Conservation (phyloP, 805 yeast genomes). For the Saccharomycodes ludwigii region DNA sequence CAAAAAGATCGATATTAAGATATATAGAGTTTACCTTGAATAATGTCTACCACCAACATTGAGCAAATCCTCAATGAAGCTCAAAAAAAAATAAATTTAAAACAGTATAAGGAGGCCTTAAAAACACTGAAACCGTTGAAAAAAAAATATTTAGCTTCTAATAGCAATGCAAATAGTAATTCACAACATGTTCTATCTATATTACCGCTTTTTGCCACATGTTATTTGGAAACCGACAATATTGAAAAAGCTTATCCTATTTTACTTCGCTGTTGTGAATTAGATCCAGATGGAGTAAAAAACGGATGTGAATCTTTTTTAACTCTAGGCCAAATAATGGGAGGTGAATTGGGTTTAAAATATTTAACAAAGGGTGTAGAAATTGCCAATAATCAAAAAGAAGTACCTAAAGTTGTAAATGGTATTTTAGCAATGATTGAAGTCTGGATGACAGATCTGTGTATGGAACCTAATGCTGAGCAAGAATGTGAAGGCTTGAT, state of each 20-base stretch:
- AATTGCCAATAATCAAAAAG: conserved; percentile 23
- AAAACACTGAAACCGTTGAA: conserved; percentile 23
- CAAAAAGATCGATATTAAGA: no score
- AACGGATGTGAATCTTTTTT: conserved; percentile 73
- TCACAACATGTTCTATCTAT: conserved; percentile 30
- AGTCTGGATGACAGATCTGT: conserved; percentile 94
- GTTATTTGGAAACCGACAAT: conserved; percentile 66
- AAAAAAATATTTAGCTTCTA: conserved; percentile 13
- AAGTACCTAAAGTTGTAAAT: conserved; percentile 51
- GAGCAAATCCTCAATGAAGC: neutral
- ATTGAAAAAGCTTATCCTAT: conserved; percentile 66
- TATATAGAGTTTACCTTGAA: no score
- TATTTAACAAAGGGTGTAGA: conserved; percentile 50
- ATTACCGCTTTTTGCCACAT: conserved; percentile 58
- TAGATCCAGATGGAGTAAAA: conserved; percentile 51
- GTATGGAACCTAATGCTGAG: conserved; percentile 91
- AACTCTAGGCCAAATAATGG: conserved; percentile 82
- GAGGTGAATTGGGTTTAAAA: conserved; percentile 63
- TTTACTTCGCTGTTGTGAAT: conserved; percentile 44
- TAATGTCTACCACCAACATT: no score
- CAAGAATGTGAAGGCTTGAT: conserved; percentile 61
- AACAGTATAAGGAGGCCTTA: conserved; percentile 21
- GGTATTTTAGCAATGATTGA: conserved; percentile 81
- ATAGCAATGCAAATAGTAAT: no score
- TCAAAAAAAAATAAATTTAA: neutral